Conservation (phyloP, 192 early-diverging fungal genomes). For the Martensiomyces pterosporus region DNA sequence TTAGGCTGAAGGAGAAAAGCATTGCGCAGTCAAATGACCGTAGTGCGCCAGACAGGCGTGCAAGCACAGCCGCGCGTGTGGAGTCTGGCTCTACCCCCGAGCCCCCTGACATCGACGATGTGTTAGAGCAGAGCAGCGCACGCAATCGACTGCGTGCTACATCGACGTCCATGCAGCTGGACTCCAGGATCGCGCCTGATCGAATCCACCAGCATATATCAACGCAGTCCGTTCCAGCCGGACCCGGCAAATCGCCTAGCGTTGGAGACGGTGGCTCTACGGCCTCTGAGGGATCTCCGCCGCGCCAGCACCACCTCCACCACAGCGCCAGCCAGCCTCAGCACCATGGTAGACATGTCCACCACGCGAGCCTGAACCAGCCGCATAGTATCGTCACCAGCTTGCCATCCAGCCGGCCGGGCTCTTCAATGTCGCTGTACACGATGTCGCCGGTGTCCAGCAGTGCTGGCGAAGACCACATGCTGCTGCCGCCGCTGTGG, state of each 20-base stretch:
- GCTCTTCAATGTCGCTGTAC: slow-evolving; percentile 44
- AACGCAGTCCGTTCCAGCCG: too few species aligned
- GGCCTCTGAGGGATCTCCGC: too few species aligned
- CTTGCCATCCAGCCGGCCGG: slow-evolving; percentile 20
- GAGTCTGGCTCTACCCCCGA: slow-evolving; percentile 41
- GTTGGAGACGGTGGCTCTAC: too few species aligned
- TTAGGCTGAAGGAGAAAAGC: slow-evolving; percentile 38
- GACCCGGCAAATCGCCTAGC: too few species aligned
- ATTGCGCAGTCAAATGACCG: not conserved
- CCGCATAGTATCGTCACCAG: too few species aligned
- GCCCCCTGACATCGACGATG: slow-evolving; percentile 27
- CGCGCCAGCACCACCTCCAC: too few species aligned
- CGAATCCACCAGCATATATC: too few species aligned
- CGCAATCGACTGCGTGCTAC: slow-evolving; percentile 33
- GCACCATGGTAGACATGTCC: too few species aligned
- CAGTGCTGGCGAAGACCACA: slow-evolving; percentile 32
- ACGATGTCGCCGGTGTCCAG: slow-evolving; percentile 48
- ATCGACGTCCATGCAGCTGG: slow-evolving; percentile 33
- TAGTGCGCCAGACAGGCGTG: too few species aligned
- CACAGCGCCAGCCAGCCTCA: too few species aligned
- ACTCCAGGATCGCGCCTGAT: too few species aligned
- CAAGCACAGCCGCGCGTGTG: slow-evolving; percentile 1
- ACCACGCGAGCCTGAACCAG: too few species aligned
- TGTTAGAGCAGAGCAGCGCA: slow-evolving; percentile 14
- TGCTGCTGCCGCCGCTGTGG: slow-evolving; percentile 20